Conservation (phyloP, 2,329 filamentous ascomycete genomes). For the Hypoxylon sp. region DNA sequence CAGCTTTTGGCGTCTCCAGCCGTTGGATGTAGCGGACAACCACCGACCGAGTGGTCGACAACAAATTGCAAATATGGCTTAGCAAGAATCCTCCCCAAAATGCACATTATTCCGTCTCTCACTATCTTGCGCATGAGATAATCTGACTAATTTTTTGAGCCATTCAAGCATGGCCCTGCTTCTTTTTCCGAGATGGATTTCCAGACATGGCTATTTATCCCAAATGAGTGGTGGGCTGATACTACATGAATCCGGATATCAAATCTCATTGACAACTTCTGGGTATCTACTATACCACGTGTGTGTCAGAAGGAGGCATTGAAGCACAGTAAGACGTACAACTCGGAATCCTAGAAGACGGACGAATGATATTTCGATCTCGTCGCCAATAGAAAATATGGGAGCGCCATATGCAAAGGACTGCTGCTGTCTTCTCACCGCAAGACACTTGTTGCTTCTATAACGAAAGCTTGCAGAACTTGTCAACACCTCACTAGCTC, state of each 20-base stretch:
- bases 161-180: conserved; percentile 22
- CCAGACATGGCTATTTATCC: conserved; percentile 41
- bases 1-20: conserved; percentile 5
- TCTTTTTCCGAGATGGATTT: conserved; percentile 37
- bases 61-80: conserved; percentile 16
- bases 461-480: conserved; percentile 30
- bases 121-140: conserved; percentile 11
- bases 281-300: conserved; percentile 32
- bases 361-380: conserved; percentile 24
- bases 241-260: conserved; percentile 30
- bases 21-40: conserved; percentile 26
- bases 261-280: conserved; percentile 22
- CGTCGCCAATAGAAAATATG: conserved; percentile 29
- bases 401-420: conserved; percentile 37
- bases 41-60: conserved; percentile 29
- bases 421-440: conserved; percentile 36
- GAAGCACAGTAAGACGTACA: conserved; percentile 21
- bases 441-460: conserved; percentile 39
- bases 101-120: conserved; percentile 18
- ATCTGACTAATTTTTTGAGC: conserved; percentile 16
- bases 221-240: conserved; percentile 42
- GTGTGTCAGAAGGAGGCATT: conserved; percentile 24
- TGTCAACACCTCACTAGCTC: conserved; percentile 39
- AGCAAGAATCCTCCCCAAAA: conserved; percentile 22
- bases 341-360: conserved; percentile 19